Evolutionary conservation across 2,329 filamentous ascomycete genomes (phyloP).

Genomic region (Penicillium italicum): DNA sequence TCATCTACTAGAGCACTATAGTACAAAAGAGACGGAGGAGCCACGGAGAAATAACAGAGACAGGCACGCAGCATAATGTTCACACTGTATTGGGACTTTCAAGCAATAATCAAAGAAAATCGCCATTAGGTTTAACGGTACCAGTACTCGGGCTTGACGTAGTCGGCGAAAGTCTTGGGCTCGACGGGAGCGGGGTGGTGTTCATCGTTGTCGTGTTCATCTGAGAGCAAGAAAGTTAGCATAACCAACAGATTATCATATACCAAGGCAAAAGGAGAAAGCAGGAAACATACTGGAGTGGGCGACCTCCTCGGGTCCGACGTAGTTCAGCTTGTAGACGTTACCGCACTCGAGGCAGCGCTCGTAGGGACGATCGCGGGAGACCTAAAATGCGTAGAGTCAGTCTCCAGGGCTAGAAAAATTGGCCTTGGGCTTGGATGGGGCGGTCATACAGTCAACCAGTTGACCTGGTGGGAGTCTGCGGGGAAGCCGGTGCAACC

Average conservation of each 20-base stretch:
- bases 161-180: slow-evolving; percentile 96
- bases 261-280: slow-evolving; percentile 8
- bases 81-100: slow-evolving; percentile 18
- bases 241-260: neutral
- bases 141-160: slow-evolving; percentile 89
- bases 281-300: slow-evolving; percentile 49
- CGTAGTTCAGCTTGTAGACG: slow-evolving; percentile 97
- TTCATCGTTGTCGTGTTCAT: slow-evolving; percentile 41
- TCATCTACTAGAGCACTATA: slow-evolving; percentile 30
- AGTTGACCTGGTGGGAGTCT: slow-evolving; percentile 86
- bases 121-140: slow-evolving; percentile 51
- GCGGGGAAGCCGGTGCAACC: slow-evolving; percentile 93
- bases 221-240: slow-evolving; percentile 18
- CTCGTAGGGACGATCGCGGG: slow-evolving; percentile 84
- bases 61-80: slow-evolving; percentile 20
- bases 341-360: slow-evolving; percentile 96
- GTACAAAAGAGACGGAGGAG: slow-evolving; percentile 26
- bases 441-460: slow-evolving; percentile 70
- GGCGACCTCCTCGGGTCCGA: slow-evolving; percentile 74
- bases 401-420: neutral
- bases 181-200: slow-evolving; percentile 61
- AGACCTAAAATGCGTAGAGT: slow-evolving; percentile 54
- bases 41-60: slow-evolving; percentile 22
- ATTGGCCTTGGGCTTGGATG: neutral
- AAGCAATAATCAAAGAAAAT: slow-evolving; percentile 2